Conservation (phyloP, 257 asterid genomes). For the Fraxinus anomala region DNA sequence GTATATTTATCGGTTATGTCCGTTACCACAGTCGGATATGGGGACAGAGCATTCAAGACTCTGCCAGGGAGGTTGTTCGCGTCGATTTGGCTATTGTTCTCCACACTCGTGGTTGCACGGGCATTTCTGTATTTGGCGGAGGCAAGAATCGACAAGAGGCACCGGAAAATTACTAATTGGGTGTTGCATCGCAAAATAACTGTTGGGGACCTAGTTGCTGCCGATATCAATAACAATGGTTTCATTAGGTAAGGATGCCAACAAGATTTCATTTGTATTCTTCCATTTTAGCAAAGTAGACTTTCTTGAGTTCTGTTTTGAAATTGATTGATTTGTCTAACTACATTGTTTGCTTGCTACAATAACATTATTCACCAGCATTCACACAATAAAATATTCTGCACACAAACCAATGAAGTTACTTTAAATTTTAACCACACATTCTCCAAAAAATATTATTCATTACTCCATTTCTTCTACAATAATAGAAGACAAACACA, state of each 20-base stretch:
- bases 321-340: not conserved
- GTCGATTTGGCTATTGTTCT: slow-evolving; percentile 49
- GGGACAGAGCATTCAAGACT: slow-evolving; percentile 55
- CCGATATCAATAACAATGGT: slow-evolving; percentile 47
- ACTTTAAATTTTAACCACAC: no score
- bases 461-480: no score
- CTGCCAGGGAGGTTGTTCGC: slow-evolving; percentile 51
- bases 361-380: no score
- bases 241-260: slow-evolving; percentile 40
- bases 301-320: no score
- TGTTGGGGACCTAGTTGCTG: slow-evolving; percentile 52
- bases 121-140: slow-evolving; percentile 56
- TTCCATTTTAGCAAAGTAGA: not conserved
- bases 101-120: slow-evolving; percentile 58
- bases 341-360: not conserved
- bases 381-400: no score
- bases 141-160: slow-evolving; percentile 54
- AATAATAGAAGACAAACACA: no score
- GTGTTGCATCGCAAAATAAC: slow-evolving; percentile 50
- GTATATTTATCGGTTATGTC: slow-evolving; percentile 54
- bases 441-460: no score
- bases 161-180: slow-evolving; percentile 46
- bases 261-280: not conserved
- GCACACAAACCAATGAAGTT: no score
- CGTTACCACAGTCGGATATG: slow-evolving; percentile 62